These are phyloP conservation scores for Phytophthora europaea DNA, from an alignment of 352 stramenopile genomes.

Conservation along the genomic window DNA sequence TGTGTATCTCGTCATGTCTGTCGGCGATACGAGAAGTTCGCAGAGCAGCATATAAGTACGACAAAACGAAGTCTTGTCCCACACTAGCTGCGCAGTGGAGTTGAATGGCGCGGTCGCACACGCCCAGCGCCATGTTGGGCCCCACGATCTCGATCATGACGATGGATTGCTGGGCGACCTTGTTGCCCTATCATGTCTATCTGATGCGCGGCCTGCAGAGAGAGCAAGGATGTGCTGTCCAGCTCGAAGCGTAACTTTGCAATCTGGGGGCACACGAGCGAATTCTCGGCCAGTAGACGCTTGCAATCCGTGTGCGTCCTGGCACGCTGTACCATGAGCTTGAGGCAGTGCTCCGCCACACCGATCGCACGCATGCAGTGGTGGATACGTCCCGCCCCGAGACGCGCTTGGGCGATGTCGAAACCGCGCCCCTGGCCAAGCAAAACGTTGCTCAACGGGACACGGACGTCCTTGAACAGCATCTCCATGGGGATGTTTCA, in stretches of 20 bases:
- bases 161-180: constrained; percentile 93
- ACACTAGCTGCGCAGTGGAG: constrained; percentile 87
- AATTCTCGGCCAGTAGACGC: constrained; percentile 92
- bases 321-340: constrained; percentile 89
- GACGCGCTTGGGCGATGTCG: constrained; percentile 91
- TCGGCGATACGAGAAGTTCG: constrained; percentile 96
- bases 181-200: constrained; percentile 90
- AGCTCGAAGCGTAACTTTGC: constrained; percentile 86
- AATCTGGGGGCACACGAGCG: constrained; percentile 85
- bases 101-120: constrained; percentile 94
- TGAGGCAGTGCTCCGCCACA: constrained; percentile 87
- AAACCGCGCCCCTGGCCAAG: constrained; percentile 88
- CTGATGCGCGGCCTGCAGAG: constrained; percentile 91
- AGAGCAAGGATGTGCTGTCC: constrained; percentile 88
- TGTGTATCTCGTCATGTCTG: constrained; percentile 97
- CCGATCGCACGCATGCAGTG: constrained; percentile 98
- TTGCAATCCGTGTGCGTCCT: constrained; percentile 96
- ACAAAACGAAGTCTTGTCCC: constrained; percentile 94
- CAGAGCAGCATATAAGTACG: constrained; percentile 92
- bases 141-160: constrained; percentile 98
- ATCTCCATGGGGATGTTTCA: constrained; percentile 97
- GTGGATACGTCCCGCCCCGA: constrained; percentile 97
- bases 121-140: constrained; percentile 88
- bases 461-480: constrained; percentile 94
- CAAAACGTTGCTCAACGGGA: constrained; percentile 92